These are phyloP conservation scores for Boletus eberwhitei DNA, from an alignment of 768 basidiomycete genomes.

Conservation along the genomic window DNA sequence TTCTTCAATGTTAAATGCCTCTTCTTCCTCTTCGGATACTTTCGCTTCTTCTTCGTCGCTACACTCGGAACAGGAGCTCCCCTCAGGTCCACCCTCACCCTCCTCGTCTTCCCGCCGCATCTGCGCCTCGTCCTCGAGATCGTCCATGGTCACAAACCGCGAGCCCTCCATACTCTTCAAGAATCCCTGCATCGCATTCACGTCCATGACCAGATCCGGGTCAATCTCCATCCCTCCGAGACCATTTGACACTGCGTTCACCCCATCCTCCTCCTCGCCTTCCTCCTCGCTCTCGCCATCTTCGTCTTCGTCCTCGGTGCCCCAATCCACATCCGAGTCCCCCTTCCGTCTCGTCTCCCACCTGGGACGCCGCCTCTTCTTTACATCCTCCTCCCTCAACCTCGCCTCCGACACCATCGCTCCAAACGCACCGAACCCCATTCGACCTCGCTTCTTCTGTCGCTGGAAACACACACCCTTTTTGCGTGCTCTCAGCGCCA, in stretches of 20 bases:
- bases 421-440: slow-evolving; percentile 47
- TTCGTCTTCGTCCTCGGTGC: slow-evolving; percentile 41
- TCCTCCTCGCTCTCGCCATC: slow-evolving; percentile 19
- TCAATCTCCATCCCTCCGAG: slow-evolving; percentile 65
- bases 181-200: slow-evolving; percentile 52
- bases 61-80: slow-evolving; percentile 27
- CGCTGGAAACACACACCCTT: slow-evolving; percentile 9
- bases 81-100: slow-evolving; percentile 22
- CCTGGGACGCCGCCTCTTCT: slow-evolving; percentile 36
- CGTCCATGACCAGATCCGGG: slow-evolving; percentile 46
- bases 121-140: slow-evolving; percentile 53
- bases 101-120: slow-evolving; percentile 51
- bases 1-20: slow-evolving; percentile 45
- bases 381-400: slow-evolving; percentile 35
- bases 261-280: slow-evolving; percentile 19
- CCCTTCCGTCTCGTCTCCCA: slow-evolving; percentile 52
- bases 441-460: slow-evolving; percentile 10
- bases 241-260: slow-evolving; percentile 28
- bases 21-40: slow-evolving; percentile 37
- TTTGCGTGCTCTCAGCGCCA: slow-evolving; percentile 24
- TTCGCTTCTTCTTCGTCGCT: slow-evolving; percentile 28
- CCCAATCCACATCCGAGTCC: slow-evolving; percentile 72
- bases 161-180: slow-evolving; percentile 50
- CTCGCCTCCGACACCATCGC: slow-evolving; percentile 54
- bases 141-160: slow-evolving; percentile 58